Conservation (phyloP, 495 filamentous ascomycete genomes). For the Lasiosphaeria hispida region DNA sequence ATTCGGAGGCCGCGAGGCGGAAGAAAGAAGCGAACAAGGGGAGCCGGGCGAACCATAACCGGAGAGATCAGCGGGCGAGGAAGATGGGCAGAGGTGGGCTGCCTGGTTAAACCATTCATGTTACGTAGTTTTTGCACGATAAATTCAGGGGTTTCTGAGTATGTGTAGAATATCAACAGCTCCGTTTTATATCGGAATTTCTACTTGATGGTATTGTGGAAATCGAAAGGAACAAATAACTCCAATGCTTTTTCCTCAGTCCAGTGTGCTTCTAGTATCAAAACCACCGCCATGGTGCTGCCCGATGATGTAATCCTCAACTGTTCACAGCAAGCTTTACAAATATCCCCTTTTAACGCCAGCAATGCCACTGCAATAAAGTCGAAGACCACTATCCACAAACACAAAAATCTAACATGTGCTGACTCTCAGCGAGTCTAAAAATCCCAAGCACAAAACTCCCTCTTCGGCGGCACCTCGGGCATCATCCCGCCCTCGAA, state of each 20-base stretch:
- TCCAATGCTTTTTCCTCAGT: no score
- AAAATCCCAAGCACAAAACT: conserved; percentile 71
- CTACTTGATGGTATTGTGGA: no score
- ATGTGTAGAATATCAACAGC: no score
- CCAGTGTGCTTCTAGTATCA: no score
- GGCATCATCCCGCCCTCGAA: conserved; percentile 68
- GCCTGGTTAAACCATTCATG: conserved; percentile 32
- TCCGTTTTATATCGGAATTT: no score
- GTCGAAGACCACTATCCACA: neutral
- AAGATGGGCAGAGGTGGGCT: conserved; percentile 71
- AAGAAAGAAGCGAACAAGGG: conserved; percentile 66
- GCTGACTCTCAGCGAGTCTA: conserved; percentile 29
- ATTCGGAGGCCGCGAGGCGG: conserved; percentile 50
- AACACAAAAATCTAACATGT: neutral
- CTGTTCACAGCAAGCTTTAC: neutral
- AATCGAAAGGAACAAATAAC: no score
- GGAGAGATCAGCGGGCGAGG: conserved; percentile 68
- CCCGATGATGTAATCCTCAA: no score
- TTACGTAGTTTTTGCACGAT: neutral
- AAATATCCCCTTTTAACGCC: neutral
- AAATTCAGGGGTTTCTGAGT: no score
- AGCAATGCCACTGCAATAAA: neutral
- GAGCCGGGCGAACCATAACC: conserved; percentile 61
- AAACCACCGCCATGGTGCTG: no score
- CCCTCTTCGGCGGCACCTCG: conserved; percentile 66